Evolutionary conservation across 805 yeast genomes (phyloP), one percentile per base, ranked within the genome.

Genomic region (Candida jianshihensis): DNA sequence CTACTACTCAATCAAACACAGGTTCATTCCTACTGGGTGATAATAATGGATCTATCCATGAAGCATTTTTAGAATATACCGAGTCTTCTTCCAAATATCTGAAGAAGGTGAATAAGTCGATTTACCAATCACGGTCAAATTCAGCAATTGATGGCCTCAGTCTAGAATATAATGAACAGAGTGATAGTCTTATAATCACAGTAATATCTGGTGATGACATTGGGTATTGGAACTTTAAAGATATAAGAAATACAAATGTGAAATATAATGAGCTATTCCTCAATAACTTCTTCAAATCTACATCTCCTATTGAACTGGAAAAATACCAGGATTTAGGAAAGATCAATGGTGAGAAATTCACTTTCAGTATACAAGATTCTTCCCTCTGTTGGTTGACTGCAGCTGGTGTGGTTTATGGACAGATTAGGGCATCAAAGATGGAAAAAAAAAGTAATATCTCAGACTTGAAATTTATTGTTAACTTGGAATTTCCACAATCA

Each of bases 1-100:
- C 64, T 1, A 54, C 56, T 7, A 57, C 61, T 1, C 52, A 55
- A 6, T 39, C 49, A 9, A 49, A 59, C 13, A 65, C 77, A 0
- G 78, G 78, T 2, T 61, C 68, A 3, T 53, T 76, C 10, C 50
- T 78, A 11, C 34, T 75, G 2, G 77, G 78, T 6, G 71, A 78
- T 0, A 46, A 54, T 5, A 59, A 62, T 2, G 83, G 82, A 1
- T 43, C 53, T 4, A 43, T 79, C 6, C 64, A 66, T 35, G 83
- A 78, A 46, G 56, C 66, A 5, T 49, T 49, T 28, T 54, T 70
- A 13, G 78, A 74, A 25, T 53, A 46, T 36, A 19, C 32, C 6
- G 43, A 38, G 30, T 56, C 66, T 4, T 53, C 66, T 4, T 68
- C 63, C 34, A 74, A 71, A 39, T 65, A 57, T 38, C 58, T 57